Evolutionary conservation across 1,284 basidiomycete genomes (phyloP), one percentile per base, ranked within the genome.

Genomic region (Moesziomyces parantarcticus): DNA sequence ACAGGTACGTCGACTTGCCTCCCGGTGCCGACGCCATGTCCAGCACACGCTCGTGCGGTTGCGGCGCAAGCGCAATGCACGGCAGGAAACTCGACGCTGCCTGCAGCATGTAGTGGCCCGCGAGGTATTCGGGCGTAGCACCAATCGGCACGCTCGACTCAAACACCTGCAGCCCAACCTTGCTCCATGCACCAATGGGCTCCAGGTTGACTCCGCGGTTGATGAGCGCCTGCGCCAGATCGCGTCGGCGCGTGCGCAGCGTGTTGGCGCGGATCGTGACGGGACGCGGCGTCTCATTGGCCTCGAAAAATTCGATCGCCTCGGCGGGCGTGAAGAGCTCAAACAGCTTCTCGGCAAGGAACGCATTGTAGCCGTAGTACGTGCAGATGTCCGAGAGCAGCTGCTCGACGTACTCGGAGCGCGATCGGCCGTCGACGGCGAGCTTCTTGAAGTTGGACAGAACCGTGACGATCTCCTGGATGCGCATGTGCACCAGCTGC

Each of bases 21-120:
- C 97, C 97, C 0, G 97, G 97, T 0, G 97, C 95, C 50, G 94
- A 96, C 2, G 96, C 95, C 97, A 99, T 99, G 84, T 99, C 97
- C 62, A 99, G 88, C 5, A 98, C 90, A 25, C 95, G 91, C 84
- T 99, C 97, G 71, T 92, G 89, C 1, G 94, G 94, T 81, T 96
- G 92, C 18, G 97, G 97, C 21, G 90, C 88, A 40, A 99, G 90
- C 1, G 97, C 94, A 76, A 99, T 95, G 77, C 98, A 96, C 44
- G 97, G 97, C n/a, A 99, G 88, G 88, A 99, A 98, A 1, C 95
- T 98, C 7, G 94, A 97, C 5, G 97, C 97, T 5, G 97, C 94
- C 87, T 99, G 97, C 20, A 99, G 91, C 93, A 99, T 99, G 86
- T 99, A 99, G 84, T 99, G 95, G 3, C 97, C 97, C 0, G 96